phyloP scores from a whole-genome alignment of 352 stramenopile species.

The Globisporangium abappressorium region DNA sequence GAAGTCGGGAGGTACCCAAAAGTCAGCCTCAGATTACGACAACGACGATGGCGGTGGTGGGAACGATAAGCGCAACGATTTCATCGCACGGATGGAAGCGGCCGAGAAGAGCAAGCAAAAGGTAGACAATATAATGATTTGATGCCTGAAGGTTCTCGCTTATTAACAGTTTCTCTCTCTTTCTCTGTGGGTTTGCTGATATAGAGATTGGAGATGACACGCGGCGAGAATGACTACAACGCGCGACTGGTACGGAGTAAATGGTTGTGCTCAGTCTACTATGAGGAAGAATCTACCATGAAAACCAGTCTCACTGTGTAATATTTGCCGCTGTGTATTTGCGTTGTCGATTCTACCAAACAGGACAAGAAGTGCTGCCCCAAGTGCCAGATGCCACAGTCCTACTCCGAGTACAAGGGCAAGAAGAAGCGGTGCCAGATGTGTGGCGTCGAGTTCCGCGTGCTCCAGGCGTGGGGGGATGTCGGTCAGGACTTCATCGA shows the following conservation, averaged over 20 bases:
- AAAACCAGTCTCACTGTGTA: neutral
- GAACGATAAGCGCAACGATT: constrained; percentile 24
- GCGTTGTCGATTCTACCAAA: neutral
- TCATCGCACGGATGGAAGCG: constrained; percentile 77
- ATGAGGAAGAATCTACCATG: neutral
- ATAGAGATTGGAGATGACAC: constrained; percentile 70
- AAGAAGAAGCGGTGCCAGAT: constrained; percentile 86
- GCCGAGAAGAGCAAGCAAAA: constrained; percentile 77
- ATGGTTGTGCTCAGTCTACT: no score
- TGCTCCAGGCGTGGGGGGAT: constrained; percentile 74
- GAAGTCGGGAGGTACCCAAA: constrained; percentile 17
- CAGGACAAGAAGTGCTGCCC: constrained; percentile 83
- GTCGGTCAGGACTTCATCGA: constrained; percentile 59
- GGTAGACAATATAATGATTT: constrained; percentile 24
- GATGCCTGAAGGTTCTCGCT: neutral
- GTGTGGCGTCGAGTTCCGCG: constrained; percentile 71
- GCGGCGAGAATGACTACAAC: constrained; percentile 78
- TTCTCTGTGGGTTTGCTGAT: neutral
- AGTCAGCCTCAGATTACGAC: constrained; percentile 28
- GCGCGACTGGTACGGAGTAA: constrained; percentile 33
- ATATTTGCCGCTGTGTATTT: no score
- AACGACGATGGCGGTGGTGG: constrained; percentile 15
- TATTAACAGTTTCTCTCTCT: neutral
- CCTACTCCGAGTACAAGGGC: constrained; percentile 80
- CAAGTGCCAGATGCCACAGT: constrained; percentile 62